Evolutionary conservation across 495 filamentous ascomycete genomes (phyloP).

Genomic region (Cercophora sp.): DNA sequence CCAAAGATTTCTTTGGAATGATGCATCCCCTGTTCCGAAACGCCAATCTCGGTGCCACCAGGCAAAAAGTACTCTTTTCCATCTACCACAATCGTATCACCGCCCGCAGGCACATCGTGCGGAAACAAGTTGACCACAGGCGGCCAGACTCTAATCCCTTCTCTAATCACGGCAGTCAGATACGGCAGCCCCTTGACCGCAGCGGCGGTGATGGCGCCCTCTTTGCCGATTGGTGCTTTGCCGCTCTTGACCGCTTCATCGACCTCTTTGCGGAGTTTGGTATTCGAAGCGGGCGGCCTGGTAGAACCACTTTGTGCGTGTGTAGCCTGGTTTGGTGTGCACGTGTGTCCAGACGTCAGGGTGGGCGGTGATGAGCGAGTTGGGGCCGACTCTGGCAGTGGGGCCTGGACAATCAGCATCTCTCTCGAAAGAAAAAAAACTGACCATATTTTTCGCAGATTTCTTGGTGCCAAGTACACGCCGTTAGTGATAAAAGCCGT

Average conservation of each 20-base stretch:
- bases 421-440: background rate
- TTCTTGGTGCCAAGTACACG: conserved; percentile 7
- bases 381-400: conserved; percentile 41
- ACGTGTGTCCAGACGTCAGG: conserved; percentile 10
- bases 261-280: conserved; percentile 51
- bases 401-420: conserved; percentile 21
- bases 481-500: conserved; percentile 8
- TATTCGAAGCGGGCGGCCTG: conserved; percentile 25
- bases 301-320: conserved; percentile 28
- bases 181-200: conserved; percentile 30
- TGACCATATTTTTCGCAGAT: conserved; percentile 9
- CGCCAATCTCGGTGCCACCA: conserved; percentile 43
- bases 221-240: conserved; percentile 17
- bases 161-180: conserved; percentile 38
- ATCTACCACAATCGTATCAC: background rate
- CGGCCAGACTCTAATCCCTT: conserved; percentile 36
- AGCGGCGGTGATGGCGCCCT: conserved; percentile 26
- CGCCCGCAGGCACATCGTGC: conserved; percentile 31
- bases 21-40: conserved; percentile 23
- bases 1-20: conserved; percentile 36
- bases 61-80: conserved; percentile 36
- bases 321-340: conserved; percentile 23
- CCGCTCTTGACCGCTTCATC: conserved; percentile 17
- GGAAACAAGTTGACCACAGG: conserved; percentile 39
- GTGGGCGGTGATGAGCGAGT: conserved; percentile 28